Percentiles rank a stretch among this genome's conserved stretches.
These are phyloP conservation scores for Flaveria ramosissima DNA, from an alignment of 129 eudicot species.

Conservation along the genomic window DNA sequence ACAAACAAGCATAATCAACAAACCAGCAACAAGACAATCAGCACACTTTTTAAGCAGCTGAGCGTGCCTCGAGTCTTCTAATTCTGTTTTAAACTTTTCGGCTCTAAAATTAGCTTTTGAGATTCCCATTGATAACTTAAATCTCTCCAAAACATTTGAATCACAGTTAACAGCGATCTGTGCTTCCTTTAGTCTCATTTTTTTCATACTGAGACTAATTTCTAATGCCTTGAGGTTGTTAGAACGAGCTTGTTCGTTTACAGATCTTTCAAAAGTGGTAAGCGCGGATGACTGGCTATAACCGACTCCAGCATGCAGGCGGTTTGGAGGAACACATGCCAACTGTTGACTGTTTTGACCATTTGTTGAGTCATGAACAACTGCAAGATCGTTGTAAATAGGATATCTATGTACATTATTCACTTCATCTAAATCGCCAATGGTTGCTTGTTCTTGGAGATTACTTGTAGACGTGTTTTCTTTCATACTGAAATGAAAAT, in stretches of 20 bases:
- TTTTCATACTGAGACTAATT: conserved; percentile 66
- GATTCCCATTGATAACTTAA: conserved; percentile 77
- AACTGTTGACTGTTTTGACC: conserved; percentile 44
- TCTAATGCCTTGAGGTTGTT: conserved; percentile 70
- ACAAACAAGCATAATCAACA: conserved; percentile 63
- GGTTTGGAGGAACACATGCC: conserved; percentile 36
- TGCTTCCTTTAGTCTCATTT: conserved; percentile 73
- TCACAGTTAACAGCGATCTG: conserved; percentile 57
- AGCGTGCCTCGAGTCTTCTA: conserved; percentile 65
- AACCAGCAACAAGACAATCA: conserved; percentile 81
- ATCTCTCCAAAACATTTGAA: conserved; percentile 68
- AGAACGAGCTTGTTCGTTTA: conserved; percentile 79
- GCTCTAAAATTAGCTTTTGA: conserved; percentile 71
- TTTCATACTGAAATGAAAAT: conserved; percentile 34
- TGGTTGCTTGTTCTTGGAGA: conserved; percentile 24
- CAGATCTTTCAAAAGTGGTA: conserved; percentile 61
- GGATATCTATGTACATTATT: conserved; percentile 17
- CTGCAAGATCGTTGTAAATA: conserved; percentile 42
- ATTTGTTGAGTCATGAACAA: conserved; percentile 31
- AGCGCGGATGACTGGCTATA: conserved; percentile 29
- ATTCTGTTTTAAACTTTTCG: conserved; percentile 68
- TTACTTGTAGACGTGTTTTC: conserved; percentile 1
- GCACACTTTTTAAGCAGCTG: conserved; percentile 71
- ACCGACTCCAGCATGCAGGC: conserved; percentile 9
- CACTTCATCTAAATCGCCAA: conserved; percentile 38